phyloP scores from a whole-genome alignment of 306 rosid genomes.

The Quillaja saponaria region DNA sequence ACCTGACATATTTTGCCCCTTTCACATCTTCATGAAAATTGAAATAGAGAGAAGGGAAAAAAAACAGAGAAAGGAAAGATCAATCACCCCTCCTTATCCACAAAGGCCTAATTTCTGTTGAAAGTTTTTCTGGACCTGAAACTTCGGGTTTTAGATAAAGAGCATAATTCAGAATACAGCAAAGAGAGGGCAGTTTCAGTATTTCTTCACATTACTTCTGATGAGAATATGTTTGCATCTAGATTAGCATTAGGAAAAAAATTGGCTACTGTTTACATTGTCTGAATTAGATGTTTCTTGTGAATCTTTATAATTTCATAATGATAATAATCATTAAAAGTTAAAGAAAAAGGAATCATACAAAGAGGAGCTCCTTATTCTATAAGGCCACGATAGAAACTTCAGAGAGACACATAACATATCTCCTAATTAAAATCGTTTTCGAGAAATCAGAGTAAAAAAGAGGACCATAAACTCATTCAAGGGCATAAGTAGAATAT shows the following conservation, averaged over 20 bases:
- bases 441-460: too few species aligned
- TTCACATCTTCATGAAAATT: too few species aligned
- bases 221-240: neutral
- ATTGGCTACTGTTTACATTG: neutral
- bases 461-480: too few species aligned
- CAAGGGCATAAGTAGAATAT: too few species aligned
- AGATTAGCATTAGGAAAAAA: too few species aligned
- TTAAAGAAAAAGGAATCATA: neutral
- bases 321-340: neutral
- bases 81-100: too few species aligned
- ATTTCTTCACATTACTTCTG: neutral
- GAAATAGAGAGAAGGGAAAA: too few species aligned
- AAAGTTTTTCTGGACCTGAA: too few species aligned
- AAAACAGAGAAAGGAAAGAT: too few species aligned
- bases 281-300: neutral
- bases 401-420: neutral
- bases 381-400: neutral
- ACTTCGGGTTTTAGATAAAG: neutral
- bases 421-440: neutral
- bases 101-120: too few species aligned
- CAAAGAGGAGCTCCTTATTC: neutral
- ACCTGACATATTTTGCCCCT: too few species aligned
- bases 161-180: neutral
- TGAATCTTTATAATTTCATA: neutral
- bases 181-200: neutral